Base-by-base conservation (phyloP, 176 grass and related monocot species). In the Oryza coarctata region DNA sequence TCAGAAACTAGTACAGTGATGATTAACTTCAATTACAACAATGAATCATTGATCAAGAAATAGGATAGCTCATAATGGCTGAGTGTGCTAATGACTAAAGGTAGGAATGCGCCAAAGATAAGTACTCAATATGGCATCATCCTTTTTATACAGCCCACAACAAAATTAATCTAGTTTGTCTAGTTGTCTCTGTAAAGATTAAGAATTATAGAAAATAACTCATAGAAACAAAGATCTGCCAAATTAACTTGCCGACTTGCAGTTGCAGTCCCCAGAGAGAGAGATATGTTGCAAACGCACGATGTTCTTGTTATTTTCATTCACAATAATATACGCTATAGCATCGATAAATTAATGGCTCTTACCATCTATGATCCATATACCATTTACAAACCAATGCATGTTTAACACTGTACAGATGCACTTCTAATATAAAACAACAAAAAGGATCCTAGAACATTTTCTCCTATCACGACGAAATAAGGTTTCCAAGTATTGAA, bases 1-100 rank as follows among this genome's bases (percentile, higher is more conserved):
- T 58, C 47, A 43, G 80, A 49, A 68, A 80, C 30, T 32, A 86
- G 81, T 20, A 83, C 2, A 74, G 22, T 77, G 63, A 86, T 69
- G 39, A 75, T 68, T 76, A 88, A 57, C 68, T 63, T 80, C 66
- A 81, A n/a, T 44, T 44, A 67, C 29, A 45, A 38, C 30, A 80
- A 29, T 33, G 25, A 49, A 68, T 5, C 58, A 39, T 4, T 57
- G 43, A 65, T 74, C 12, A 64, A 76, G 2, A 78, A 83, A 67
- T 35, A 58, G n/a, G 28, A 40, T 66, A 80, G 17, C 34, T 41
- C 14, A 31, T 73, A 43, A 63, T 23, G 22, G 10, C 40, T 28
- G 12, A 80, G 66, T 30, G 23, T 25, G 22, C 30, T 7, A 8
- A 28, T 33, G 70, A 43, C 39, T 65, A 36, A 82, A 73, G 12